Conservation (phyloP, 1,284 basidiomycete genomes). For the Macrocystidia cucumis region DNA sequence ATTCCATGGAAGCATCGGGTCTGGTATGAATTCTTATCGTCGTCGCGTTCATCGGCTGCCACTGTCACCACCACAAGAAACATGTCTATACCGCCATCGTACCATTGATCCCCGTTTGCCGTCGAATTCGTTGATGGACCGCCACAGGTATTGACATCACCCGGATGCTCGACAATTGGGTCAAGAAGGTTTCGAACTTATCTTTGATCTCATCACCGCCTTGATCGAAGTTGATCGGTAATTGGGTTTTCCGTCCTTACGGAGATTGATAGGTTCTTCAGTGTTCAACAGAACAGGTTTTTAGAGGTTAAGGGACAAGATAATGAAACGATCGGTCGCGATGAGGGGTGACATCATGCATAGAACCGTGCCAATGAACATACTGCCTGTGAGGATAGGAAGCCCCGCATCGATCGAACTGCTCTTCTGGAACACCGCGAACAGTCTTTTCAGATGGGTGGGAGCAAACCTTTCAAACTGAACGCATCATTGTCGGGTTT, state of each 20-base stretch:
- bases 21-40: too few relatives aligned
- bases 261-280: slow-evolving; percentile 66
- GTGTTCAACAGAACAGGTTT: slow-evolving; percentile 88
- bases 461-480: slow-evolving; percentile 73
- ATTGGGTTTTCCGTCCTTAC: slow-evolving; percentile 86
- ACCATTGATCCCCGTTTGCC: slow-evolving; percentile 79
- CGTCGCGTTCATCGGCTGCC: too few relatives aligned
- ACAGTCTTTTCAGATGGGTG: slow-evolving; percentile 61
- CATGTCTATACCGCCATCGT: slow-evolving; percentile 74
- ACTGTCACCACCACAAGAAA: slow-evolving; percentile 88
- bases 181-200: slow-evolving; percentile 55
- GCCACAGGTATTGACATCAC: slow-evolving; percentile 65
- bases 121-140: not conserved
- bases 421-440: slow-evolving; percentile 69
- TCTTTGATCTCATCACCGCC: not conserved
- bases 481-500: slow-evolving; percentile 88
- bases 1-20: too few relatives aligned
- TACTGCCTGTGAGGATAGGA: slow-evolving; percentile 60
- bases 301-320: slow-evolving; percentile 78
- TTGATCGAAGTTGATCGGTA: slow-evolving; percentile 20
- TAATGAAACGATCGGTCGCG: slow-evolving; percentile 86
- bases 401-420: slow-evolving; percentile 53
- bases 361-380: slow-evolving; percentile 77
- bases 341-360: slow-evolving; percentile 4
- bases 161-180: slow-evolving; percentile 90